phyloP scores from a whole-genome alignment of 257 asterid genomes.

The Lycium barbarum region DNA sequence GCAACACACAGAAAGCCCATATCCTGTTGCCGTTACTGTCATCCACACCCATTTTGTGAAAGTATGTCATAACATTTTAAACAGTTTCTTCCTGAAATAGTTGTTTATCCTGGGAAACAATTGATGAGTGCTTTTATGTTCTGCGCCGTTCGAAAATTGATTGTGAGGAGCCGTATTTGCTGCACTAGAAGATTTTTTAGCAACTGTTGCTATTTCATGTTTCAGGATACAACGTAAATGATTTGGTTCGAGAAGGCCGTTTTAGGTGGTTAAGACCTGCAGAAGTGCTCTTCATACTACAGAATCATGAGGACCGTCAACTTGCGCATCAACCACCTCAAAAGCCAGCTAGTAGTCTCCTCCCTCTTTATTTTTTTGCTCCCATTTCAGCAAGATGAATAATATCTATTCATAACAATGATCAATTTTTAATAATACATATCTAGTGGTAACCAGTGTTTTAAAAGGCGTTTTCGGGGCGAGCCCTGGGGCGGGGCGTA shows the following conservation, averaged over 20 bases:
- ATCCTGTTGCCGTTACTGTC: neutral
- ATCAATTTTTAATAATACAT: neutral
- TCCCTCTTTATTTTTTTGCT: constrained; percentile 23
- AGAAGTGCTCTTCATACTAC: constrained; percentile 51
- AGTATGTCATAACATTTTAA: neutral
- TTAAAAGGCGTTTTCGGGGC: too few relatives aligned
- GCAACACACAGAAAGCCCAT: neutral
- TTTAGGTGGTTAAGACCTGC: constrained; percentile 57
- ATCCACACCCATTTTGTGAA: neutral
- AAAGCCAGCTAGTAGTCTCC: constrained; percentile 58
- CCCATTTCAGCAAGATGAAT: neutral
- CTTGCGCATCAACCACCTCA: constrained; percentile 42
- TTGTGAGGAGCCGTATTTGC: neutral
- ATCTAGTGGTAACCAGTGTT: constrained; percentile 27
- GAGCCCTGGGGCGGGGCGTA: too few relatives aligned
- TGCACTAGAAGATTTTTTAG: neutral
- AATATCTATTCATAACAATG: neutral
- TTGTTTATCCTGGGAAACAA: neutral
- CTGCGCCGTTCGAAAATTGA: constrained; percentile 8
- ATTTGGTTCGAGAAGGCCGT: constrained; percentile 56
- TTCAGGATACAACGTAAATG: constrained; percentile 66
- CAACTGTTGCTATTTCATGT: constrained; percentile 27
- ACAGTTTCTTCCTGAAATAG: neutral
- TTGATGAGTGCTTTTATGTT: neutral
- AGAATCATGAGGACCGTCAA: constrained; percentile 36